A percentile compares a stretch with the other conserved stretches of the same genome.
phyloP scores from a whole-genome alignment of 139 green algal species.

The Picochlorum sp. region DNA sequence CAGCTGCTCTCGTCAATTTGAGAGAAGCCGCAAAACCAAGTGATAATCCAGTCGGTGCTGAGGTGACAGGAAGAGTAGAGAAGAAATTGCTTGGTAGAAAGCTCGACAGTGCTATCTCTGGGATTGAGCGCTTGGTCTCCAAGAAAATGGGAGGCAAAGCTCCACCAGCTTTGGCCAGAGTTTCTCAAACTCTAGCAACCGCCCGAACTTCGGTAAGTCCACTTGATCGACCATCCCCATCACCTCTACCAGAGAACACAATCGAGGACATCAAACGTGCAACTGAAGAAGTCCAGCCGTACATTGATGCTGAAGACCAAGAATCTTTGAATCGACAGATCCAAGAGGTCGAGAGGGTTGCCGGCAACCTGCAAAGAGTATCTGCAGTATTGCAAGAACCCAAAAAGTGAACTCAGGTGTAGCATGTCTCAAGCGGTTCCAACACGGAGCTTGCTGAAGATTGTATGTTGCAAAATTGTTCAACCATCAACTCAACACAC shows the following conservation, averaged over 20 bases:
- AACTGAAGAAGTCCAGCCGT: neutral
- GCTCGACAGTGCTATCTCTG: slow-evolving; percentile 16
- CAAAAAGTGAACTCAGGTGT: neutral
- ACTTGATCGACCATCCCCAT: neutral
- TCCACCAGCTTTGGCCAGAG: neutral
- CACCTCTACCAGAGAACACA: neutral
- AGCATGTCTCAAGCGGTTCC: no score
- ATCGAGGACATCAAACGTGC: slow-evolving; percentile 1
- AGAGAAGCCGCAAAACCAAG: slow-evolving; percentile 20
- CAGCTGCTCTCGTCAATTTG: slow-evolving; percentile 39
- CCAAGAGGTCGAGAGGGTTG: neutral
- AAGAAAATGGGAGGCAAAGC: neutral
- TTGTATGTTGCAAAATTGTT: no score
- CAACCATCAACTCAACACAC: no score
- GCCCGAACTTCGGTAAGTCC: slow-evolving; percentile 5
- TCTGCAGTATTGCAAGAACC: slow-evolving; percentile 2
- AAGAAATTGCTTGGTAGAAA: slow-evolving; percentile 52
- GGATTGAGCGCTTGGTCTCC: neutral
- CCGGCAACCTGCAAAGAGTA: slow-evolving; percentile 2
- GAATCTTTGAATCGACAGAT: slow-evolving; percentile 1
- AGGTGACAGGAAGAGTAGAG: slow-evolving; percentile 34
- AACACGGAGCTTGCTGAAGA: no score
- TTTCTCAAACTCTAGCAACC: neutral
- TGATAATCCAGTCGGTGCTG: slow-evolving; percentile 15
- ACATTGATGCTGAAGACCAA: neutral